Percentiles rank a stretch among this genome's conserved stretches.
Conservation (phyloP, 2,329 filamentous ascomycete species). For the Cordyceps fumosorosea region DNA sequence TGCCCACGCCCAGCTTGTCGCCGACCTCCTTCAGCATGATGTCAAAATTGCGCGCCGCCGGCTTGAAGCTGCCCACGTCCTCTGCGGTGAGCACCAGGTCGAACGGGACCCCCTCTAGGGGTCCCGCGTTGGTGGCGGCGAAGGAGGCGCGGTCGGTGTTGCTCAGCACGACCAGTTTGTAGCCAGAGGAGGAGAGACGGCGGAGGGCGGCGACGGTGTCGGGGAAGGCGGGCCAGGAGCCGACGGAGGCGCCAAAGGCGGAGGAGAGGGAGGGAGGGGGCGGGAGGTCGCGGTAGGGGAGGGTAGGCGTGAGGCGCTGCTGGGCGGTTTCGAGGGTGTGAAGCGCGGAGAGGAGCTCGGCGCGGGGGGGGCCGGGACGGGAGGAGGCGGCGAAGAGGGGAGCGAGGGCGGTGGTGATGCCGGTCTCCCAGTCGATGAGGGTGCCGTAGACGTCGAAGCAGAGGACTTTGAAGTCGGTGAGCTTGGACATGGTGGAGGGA, state of each 20-base stretch:
- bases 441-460: slow-evolving; percentile 80
- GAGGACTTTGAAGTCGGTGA: slow-evolving; percentile 36
- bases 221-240: slow-evolving; percentile 50
- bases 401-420: slow-evolving; percentile 49
- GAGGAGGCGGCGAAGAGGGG: slow-evolving; percentile 35
- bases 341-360: slow-evolving; percentile 34
- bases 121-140: slow-evolving; percentile 33
- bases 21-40: slow-evolving; percentile 52
- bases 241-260: slow-evolving; percentile 46
- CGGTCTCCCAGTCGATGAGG: slow-evolving; percentile 70
- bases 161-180: slow-evolving; percentile 52
- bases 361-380: slow-evolving; percentile 24
- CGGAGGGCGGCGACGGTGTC: slow-evolving; percentile 52
- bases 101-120: slow-evolving; percentile 44
- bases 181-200: slow-evolving; percentile 36
- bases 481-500: neutral
- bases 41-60: slow-evolving; percentile 57
- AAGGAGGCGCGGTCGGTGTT: slow-evolving; percentile 53
- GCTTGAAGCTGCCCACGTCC: slow-evolving; percentile 67
- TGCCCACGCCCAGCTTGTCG: slow-evolving; percentile 48
- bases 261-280: slow-evolving; percentile 29
- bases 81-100: slow-evolving; percentile 62
- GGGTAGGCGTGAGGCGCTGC: slow-evolving; percentile 47
- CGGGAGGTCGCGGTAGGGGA: slow-evolving; percentile 51
- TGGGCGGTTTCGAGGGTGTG: slow-evolving; percentile 42